These are phyloP conservation scores for Prunus armeniaca DNA, from an alignment of 306 rosid genomes.

Conservation along the genomic window DNA sequence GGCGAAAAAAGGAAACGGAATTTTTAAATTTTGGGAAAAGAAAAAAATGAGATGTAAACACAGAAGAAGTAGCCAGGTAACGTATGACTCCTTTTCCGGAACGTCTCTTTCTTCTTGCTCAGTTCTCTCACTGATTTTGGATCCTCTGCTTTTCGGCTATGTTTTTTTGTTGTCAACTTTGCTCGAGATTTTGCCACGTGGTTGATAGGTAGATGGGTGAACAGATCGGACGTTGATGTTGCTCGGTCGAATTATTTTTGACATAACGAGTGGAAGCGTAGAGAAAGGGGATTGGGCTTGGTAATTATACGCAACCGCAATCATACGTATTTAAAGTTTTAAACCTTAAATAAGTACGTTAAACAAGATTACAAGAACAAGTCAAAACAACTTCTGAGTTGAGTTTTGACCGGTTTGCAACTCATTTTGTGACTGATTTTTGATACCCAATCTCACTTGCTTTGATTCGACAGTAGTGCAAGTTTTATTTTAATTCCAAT, in stretches of 20 bases:
- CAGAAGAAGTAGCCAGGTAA: slow-evolving; percentile 14
- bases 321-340: background rate
- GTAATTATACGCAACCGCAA: background rate
- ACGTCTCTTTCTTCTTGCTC: slow-evolving; percentile 9
- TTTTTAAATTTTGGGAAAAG: background rate
- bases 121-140: slow-evolving; percentile 9
- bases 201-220: background rate
- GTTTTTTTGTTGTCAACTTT: slow-evolving; percentile 1
- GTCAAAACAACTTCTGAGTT: background rate
- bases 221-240: background rate
- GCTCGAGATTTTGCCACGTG: background rate
- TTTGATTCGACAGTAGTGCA: no score
- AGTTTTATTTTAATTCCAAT: no score
- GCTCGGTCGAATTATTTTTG: background rate
- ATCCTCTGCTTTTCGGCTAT: slow-evolving; percentile 16
- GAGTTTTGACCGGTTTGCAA: background rate
- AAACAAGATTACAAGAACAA: background rate
- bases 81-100: slow-evolving; percentile 3
- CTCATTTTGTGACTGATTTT: background rate
- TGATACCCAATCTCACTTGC: background rate
- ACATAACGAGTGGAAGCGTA: no score
- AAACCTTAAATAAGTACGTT: background rate
- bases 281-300: background rate
- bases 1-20: slow-evolving; percentile 36
- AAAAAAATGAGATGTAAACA: slow-evolving; percentile 14